Percentiles rank a stretch among this genome's conserved stretches.
These are phyloP conservation scores for Magnolia changhungtana DNA, from an alignment of 164 flowering plant species.

Conservation along the genomic window DNA sequence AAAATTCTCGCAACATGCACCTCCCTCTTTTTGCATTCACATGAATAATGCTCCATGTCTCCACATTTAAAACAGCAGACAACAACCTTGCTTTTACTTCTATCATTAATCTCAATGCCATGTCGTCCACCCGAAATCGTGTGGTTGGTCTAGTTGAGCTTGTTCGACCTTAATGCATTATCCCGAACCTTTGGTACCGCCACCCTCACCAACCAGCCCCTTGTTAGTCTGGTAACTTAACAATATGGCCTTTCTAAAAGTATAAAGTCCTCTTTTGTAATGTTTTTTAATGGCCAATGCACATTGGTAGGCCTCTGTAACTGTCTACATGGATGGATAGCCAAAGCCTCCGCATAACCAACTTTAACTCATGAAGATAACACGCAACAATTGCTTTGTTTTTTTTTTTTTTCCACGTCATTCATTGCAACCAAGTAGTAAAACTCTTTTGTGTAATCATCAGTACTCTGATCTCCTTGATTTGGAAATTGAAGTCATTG, in stretches of 20 bases:
- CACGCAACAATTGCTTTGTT: background rate
- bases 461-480: background rate
- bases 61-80: background rate
- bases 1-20: background rate
- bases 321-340: background rate
- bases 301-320: background rate
- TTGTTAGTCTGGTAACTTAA: background rate
- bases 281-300: background rate
- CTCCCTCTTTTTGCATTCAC: background rate
- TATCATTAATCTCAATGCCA: background rate
- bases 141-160: background rate
- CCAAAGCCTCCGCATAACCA: background rate
- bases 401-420: background rate
- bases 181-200: background rate
- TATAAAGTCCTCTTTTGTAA: background rate
- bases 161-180: background rate
- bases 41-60: background rate
- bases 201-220: background rate
- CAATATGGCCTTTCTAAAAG: background rate
- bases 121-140: background rate
- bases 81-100: background rate
- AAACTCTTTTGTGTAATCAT: background rate
- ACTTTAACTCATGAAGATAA: background rate
- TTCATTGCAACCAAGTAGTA: background rate
- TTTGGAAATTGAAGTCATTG: background rate